Evolutionary conservation across 2,329 filamentous ascomycete species (phyloP), one percentile per base, ranked within the genome.

Genomic region (Botrytis hyacinthi): DNA sequence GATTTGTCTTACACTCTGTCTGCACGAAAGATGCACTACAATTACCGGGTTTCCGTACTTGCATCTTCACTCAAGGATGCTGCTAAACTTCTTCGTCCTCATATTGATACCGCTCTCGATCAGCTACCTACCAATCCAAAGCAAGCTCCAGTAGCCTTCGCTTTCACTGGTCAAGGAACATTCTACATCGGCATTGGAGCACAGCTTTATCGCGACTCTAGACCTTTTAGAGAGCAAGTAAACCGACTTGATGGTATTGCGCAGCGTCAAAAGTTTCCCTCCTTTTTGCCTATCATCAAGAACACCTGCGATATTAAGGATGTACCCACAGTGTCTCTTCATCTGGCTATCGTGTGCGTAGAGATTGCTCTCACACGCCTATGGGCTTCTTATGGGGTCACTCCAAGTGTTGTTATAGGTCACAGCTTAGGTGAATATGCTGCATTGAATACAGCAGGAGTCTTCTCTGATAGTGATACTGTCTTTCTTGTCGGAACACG

Each of bases 351-450:
- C 16, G 51, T 40, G 10, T 71, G 57, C 29, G 32, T 61, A 37
- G 46, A 71, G 35, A 62, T 71, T 14, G 26, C 88, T 3, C 81
- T 90, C 10, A 85, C 85, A 3, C 84, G 83, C 40, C 81, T 89
- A 1, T 90, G 87, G 88, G 78, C 74, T 22, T 86, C 85, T 2
- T 87, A 86, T 84, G 87, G 87, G 46, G 82, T 90, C 69, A 82
- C 80, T 48, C 88, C 88, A 7, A 85, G 86, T 29, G 87, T 83
- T 4, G 87, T 89, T 2, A 80, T 89, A 26, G 88, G 88, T 29
- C 88, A 89, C 81, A 92, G 90, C 77, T 83, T 94, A 32, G 91
- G 91, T 70, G 91, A 94, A 81, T 93, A 93, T 78, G 90, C 91
- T 51, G 91, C 91, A 54, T 87, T 93, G 20, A 86, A 92, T 77